Percentiles rank a stretch among this genome's conserved stretches.
phyloP scores from a whole-genome alignment of 2,329 filamentous ascomycete species.

The Trichoderma aggressivum region DNA sequence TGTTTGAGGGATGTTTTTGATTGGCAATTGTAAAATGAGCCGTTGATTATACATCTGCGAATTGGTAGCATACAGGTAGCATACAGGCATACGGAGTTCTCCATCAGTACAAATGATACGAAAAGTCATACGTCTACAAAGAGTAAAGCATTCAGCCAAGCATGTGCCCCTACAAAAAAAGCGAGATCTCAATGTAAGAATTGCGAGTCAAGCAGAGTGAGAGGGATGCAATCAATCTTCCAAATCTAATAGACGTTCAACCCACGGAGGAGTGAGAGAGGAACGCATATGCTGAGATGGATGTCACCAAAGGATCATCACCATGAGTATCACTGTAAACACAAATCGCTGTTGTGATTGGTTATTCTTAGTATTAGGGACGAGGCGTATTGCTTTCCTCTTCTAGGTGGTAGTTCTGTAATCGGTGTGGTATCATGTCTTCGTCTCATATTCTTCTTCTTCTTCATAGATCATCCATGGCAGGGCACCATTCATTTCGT shows the following conservation, averaged over 20 bases:
- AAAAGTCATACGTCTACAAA: neutral
- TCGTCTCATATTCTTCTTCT: neutral
- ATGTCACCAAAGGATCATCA: constrained; percentile 13
- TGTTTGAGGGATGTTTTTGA: neutral
- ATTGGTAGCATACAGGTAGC: neutral
- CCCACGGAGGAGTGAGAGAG: constrained; percentile 47
- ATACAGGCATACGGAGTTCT: too few relatives aligned
- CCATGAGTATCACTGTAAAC: neutral
- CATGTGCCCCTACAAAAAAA: constrained; percentile 48
- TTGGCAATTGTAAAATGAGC: neutral
- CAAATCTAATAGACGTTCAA: constrained; percentile 54
- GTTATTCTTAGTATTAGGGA: constrained; percentile 3
- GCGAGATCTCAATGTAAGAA: constrained; percentile 43
- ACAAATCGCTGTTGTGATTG: neutral
- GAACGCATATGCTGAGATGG: constrained; percentile 57
- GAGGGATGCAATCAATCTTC: constrained; percentile 48
- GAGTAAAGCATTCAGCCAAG: neutral
- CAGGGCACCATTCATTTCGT: constrained; percentile 33
- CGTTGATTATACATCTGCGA: neutral
- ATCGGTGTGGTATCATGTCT: constrained; percentile 4
- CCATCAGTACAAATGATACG: neutral
- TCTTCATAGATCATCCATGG: neutral
- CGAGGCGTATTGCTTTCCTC: neutral
- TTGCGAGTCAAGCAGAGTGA: constrained; percentile 48
- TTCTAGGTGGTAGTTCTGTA: constrained; percentile 9